phyloP scores from a whole-genome alignment of 202 grass and related monocot genomes.

The Zoysia matrella region DNA sequence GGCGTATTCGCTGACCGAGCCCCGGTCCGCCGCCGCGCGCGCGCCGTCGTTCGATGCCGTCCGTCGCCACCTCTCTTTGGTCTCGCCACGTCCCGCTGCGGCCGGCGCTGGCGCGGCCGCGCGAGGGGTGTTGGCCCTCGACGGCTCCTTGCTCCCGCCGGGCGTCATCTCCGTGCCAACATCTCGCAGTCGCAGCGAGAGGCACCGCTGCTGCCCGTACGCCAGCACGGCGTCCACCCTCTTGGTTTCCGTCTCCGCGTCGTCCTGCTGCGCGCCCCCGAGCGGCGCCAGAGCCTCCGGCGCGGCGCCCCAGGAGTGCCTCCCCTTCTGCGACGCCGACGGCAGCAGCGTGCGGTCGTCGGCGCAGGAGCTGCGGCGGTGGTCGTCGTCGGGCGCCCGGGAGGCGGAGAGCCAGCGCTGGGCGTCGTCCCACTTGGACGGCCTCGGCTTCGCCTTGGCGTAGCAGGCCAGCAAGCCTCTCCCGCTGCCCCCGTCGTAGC shows the following conservation, averaged over 20 bases:
- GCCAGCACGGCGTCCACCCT: constrained; percentile 33
- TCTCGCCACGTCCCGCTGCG: background rate
- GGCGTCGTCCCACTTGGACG: constrained; percentile 74
- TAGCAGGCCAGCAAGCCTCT: constrained; percentile 33
- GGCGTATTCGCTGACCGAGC: background rate
- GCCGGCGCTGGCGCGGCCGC: background rate
- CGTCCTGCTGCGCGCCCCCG: background rate
- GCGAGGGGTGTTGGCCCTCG: constrained; percentile 57
- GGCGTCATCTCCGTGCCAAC: constrained; percentile 71
- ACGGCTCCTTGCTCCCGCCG: constrained; percentile 56
- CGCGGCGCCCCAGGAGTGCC: constrained; percentile 35
- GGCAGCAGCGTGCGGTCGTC: constrained; percentile 47
- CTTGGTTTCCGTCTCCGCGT: constrained; percentile 35
- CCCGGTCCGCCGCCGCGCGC: background rate
- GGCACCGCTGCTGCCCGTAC: constrained; percentile 23
- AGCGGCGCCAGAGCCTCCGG: too few species aligned
- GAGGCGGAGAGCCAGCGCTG: constrained; percentile 55
- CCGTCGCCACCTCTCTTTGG: background rate
- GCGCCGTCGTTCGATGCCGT: background rate
- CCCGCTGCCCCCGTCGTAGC: constrained; percentile 27
- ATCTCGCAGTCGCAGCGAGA: constrained; percentile 41
- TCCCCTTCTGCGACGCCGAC: constrained; percentile 29
- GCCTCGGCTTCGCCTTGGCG: constrained; percentile 45
- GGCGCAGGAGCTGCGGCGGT: constrained; percentile 48
- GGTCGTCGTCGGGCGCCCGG: constrained; percentile 28